A percentile compares a stretch with the other conserved stretches of the same genome.
Evolutionary conservation across 2,329 filamentous ascomycete genomes (phyloP).

Genomic region (Alternaria arborescens): DNA sequence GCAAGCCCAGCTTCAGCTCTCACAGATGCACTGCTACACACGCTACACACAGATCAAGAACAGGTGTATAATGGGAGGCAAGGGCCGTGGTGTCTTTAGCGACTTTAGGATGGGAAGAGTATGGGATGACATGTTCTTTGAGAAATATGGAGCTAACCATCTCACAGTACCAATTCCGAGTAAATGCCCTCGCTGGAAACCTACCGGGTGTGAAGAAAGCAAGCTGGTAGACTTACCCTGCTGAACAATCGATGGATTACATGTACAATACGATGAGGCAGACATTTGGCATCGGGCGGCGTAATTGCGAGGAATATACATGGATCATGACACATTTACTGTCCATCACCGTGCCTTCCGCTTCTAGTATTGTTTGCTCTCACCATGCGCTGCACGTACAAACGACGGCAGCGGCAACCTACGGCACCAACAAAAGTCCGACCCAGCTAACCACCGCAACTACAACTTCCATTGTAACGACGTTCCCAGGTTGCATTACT

Average conservation of each 20-base stretch:
- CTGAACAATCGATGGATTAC: neutral
- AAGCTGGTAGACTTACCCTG: constrained; percentile 75
- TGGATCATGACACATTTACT: constrained; percentile 18
- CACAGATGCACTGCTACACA: constrained; percentile 96
- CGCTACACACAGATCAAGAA: constrained; percentile 93
- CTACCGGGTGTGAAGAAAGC: constrained; percentile 95
- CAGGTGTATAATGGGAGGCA: constrained; percentile 90
- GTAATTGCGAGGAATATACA: constrained; percentile 30
- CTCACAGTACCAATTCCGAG: constrained; percentile 86
- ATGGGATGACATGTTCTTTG: constrained; percentile 49
- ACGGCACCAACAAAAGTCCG: neutral
- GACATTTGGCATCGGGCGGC: constrained; percentile 41
- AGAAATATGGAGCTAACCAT: constrained; percentile 19
- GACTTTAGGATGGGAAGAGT: constrained; percentile 94
- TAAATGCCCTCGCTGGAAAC: constrained; percentile 84
- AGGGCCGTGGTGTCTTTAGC: constrained; percentile 85
- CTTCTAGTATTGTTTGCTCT: constrained; percentile 24
- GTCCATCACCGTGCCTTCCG: neutral
- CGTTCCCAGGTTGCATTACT: neutral
- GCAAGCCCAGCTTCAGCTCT: constrained; percentile 90
- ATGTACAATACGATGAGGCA: constrained; percentile 26
- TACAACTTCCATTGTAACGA: neutral
- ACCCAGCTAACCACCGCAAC: constrained; percentile 6
- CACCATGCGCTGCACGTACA: constrained; percentile 22
- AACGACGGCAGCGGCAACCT: constrained; percentile 15